Base-by-base conservation (phyloP, 2,329 filamentous ascomycete genomes). In the Chalara sp. region DNA sequence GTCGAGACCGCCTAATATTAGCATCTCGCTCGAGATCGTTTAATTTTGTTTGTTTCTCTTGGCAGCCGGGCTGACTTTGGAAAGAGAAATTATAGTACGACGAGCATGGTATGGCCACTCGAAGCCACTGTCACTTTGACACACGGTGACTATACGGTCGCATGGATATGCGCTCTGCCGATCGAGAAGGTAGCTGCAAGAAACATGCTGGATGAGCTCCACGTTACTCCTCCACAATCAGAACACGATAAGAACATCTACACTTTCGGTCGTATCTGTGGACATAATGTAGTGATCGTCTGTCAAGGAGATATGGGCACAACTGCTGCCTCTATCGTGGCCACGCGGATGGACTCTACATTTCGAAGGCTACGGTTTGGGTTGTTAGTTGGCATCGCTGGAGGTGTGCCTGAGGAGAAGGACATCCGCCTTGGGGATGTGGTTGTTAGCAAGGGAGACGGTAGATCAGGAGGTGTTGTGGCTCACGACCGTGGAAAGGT, bases 371-470 rank as follows among this genome's bases (percentile, higher is more conserved):
- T 28, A 43, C 44, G 30, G 32, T 7, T 40, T 41, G 65, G 64
- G 1, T 59, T 75, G 3, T 65, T 75, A 62, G 70, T 75, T 0
- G 58, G 58, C 12, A 57, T 61, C 33, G 48, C 29, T 13, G 57
- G 56, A 49, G 57, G 57, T 30, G 46, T 56, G 44, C 58, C 58
- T 11, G 45, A 46, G 37, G 47, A 49, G 44, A 50, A 33, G 13
- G 53, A 56, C 42, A 47, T 55, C 41, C 51, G 51, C n/a, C 45
- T 55, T 32, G 51, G 51, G 6, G 51, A 53, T 48, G 47, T 53
- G 21, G 46, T 53, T 29, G 49, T 53, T 12, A 51, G 51, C 49
- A 60, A 44, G 44, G 50, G 31, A 47, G 30, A 30, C 6, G 32
- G 41, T 33, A 10, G 21, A 21, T 55, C 53, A 5, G 44, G 44